Evolutionary conservation across 768 basidiomycete genomes (phyloP), one percentile per base, ranked within the genome.

Genomic region (Suillus alpinus): DNA sequence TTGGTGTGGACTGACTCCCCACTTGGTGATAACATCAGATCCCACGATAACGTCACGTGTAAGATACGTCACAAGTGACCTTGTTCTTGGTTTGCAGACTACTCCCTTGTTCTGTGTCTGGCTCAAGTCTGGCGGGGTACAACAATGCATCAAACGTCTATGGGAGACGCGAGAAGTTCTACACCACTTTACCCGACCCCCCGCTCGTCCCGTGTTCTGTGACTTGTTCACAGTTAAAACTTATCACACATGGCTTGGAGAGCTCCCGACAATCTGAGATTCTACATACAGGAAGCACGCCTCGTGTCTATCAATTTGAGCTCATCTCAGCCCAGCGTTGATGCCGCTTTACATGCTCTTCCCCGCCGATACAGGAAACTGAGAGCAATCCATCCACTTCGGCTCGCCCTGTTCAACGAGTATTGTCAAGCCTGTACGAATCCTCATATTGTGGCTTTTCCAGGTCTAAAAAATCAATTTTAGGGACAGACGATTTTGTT

Each of bases 341-440:
- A 75, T 18, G 6, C 46, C 61, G 13, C 57, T 59, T n/a, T 58
- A 58, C n/a, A 73, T 61, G 71, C 85, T 57, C 77, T 75, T 26
- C 80, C 82, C 10, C 81, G 84, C 57, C 62, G 69, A 10, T 83
- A 82, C 72, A 77, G 87, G 62, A 76, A 73, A 59, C 72, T 90
- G n/a, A 82, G 84, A 65, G 69, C 67, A 29, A 83, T 86, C 20
- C 74, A 78, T 34, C 61, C 62, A 9, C 67, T 83, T 57, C 57
- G 69, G 14, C 62, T 71, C 7, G 43, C 50, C 5, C 64, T 62
- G 1, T 71, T 86, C 41, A 64, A 70, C 40, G 67, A 53, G 20
- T 20, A 44, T 59, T 13, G 14, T 49, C 41, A 23, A 37, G 6
- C 34, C 39, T 36, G 43, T 26, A 37, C 55, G 18, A 23, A 47